These are phyloP conservation scores for Suillus fuscotomentosus DNA, from an alignment of 768 basidiomycete genomes.

Conservation along the genomic window DNA sequence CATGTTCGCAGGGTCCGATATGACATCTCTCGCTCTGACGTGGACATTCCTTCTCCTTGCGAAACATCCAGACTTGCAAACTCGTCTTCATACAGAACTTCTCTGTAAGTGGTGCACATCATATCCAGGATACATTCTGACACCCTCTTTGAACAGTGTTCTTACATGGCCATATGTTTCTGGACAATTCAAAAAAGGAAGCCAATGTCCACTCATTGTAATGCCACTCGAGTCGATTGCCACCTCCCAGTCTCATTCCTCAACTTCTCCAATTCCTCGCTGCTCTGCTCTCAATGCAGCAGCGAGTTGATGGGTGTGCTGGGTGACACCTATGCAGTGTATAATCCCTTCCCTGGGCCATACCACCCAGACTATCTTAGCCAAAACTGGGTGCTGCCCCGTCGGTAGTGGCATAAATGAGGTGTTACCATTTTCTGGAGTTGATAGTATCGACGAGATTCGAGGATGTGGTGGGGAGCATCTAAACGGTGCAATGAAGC, in stretches of 20 bases:
- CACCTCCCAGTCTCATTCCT: neutral
- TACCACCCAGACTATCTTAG: conserved; percentile 71
- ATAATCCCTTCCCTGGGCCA: conserved; percentile 63
- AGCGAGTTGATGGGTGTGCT: conserved; percentile 54
- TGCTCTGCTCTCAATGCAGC: conserved; percentile 17
- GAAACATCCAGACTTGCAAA: conserved; percentile 63
- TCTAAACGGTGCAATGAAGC: no score
- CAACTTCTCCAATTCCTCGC: no score
- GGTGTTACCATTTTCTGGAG: no score
- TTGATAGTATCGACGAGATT: no score
- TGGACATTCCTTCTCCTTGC: conserved; percentile 84
- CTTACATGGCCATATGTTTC: conserved; percentile 62
- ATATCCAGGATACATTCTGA: conserved; percentile 1
- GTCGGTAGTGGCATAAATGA: no score
- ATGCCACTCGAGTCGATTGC: conserved; percentile 15
- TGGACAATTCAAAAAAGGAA: conserved; percentile 54
- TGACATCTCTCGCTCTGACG: conserved; percentile 76
- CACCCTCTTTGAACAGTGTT: conserved; percentile 38
- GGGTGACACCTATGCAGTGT: conserved; percentile 34
- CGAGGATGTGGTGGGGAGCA: no score
- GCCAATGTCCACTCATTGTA: conserved; percentile 60
- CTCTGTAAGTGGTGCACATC: conserved; percentile 43
- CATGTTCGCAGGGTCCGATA: conserved; percentile 89
- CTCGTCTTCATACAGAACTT: conserved; percentile 69
- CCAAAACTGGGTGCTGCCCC: conserved; percentile 43